Conservation (phyloP, 352 stramenopile species). For the Aphanomyces stellatus region DNA sequence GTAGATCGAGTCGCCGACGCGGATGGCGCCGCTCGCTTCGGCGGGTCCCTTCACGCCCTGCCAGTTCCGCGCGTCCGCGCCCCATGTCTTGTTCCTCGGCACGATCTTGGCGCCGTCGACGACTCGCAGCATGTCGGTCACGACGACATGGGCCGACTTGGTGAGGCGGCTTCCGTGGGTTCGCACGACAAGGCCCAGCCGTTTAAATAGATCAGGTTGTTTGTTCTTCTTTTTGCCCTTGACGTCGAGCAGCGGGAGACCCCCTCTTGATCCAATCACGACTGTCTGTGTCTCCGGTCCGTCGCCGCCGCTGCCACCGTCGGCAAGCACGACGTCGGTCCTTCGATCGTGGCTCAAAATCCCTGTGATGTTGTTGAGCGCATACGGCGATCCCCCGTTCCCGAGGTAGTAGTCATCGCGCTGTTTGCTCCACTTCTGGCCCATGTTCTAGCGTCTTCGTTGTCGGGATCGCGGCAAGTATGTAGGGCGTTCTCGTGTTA, state of each 20-base stretch:
- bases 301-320: constrained; percentile 26
- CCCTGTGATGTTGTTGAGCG: constrained; percentile 57
- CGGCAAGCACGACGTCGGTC: constrained; percentile 68
- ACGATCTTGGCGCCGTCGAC: constrained; percentile 65
- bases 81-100: constrained; percentile 58
- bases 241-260: constrained; percentile 58
- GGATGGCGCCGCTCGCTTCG: constrained; percentile 63
- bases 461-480: background rate
- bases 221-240: constrained; percentile 28
- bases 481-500: background rate
- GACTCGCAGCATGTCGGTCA: constrained; percentile 71
- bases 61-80: constrained; percentile 51
- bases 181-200: constrained; percentile 70
- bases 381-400: constrained; percentile 22
- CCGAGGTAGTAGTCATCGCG: constrained; percentile 67
- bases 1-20: constrained; percentile 71
- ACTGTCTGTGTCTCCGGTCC: constrained; percentile 42
- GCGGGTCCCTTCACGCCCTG: constrained; percentile 57
- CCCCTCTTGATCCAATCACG: constrained; percentile 54
- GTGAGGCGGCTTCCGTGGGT: constrained; percentile 76
- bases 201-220: constrained; percentile 66
- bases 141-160: constrained; percentile 73
- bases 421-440: constrained; percentile 17
- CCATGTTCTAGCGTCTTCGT: background rate
- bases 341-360: constrained; percentile 79